phyloP scores from a whole-genome alignment of 129 eudicot genomes.

The Centella asiatica region DNA sequence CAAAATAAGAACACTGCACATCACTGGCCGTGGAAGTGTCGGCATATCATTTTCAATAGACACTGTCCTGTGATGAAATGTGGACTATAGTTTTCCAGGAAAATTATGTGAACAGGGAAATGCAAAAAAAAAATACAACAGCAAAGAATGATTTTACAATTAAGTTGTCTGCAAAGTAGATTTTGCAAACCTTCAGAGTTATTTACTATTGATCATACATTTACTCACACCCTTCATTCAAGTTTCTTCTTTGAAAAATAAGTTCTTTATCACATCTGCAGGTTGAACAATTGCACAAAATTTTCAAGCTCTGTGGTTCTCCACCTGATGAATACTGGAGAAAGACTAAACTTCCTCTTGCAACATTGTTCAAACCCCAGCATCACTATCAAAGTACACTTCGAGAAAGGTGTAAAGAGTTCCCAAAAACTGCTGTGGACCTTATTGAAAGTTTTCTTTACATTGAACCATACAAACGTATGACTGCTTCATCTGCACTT shows the following conservation, averaged over 20 bases:
- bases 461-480: constrained; percentile 61
- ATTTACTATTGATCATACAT: not conserved
- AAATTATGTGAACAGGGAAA: not conserved
- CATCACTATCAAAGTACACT: constrained; percentile 65
- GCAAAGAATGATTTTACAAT: not conserved
- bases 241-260: not conserved
- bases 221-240: not conserved
- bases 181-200: not conserved
- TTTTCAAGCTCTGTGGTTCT: constrained; percentile 80
- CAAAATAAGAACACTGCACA: no score
- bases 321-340: constrained; percentile 79
- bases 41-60: no score
- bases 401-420: constrained; percentile 56
- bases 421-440: constrained; percentile 52
- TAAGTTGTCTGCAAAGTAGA: not conserved
- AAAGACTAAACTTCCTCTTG: constrained; percentile 56
- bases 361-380: constrained; percentile 75
- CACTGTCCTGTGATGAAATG: no score
- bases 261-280: constrained; percentile 10
- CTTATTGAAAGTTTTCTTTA: constrained; percentile 57
- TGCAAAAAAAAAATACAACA: no score
- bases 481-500: constrained; percentile 62
- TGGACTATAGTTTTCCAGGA: no score
- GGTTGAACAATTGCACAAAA: constrained; percentile 92
- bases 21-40: no score